A percentile compares a stretch with the other conserved stretches of the same genome.
These are phyloP conservation scores for Fusarium torreyae DNA, from an alignment of 2,329 filamentous ascomycete species.

Conservation along the genomic window DNA sequence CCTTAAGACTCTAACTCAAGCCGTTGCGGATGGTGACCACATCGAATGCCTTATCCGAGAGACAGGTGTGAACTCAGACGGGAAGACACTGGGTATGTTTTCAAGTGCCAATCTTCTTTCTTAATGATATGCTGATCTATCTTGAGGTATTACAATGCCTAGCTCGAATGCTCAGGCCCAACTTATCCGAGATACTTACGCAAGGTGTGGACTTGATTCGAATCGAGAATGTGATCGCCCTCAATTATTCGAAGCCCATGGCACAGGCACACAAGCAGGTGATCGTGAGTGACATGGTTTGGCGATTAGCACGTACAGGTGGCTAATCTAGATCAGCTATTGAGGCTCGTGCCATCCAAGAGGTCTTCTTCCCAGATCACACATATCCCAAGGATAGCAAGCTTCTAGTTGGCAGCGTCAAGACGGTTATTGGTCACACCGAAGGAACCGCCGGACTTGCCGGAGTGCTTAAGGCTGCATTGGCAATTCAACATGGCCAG, in stretches of 20 bases:
- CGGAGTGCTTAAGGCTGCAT: not conserved
- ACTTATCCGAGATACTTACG: not conserved
- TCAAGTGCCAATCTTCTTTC: too few relatives aligned
- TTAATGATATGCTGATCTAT: not conserved
- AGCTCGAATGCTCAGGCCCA: not conserved
- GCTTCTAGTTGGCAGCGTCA: not conserved
- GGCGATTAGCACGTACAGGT: too few relatives aligned
- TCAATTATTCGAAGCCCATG: constrained; percentile 1
- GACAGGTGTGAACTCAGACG: constrained; percentile 3
- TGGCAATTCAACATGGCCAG: not conserved
- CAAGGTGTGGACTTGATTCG: not conserved
- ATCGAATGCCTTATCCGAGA: constrained; percentile 6
- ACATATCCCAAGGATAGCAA: not conserved
- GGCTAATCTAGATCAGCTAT: not conserved
- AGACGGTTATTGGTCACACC: not conserved
- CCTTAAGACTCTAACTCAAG: not conserved
- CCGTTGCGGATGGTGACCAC: not conserved
- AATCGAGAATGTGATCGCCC: not conserved
- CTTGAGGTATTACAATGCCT: not conserved
- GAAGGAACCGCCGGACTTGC: not conserved
- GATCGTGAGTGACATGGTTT: not conserved
- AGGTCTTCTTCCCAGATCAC: not conserved
- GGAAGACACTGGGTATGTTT: not conserved
- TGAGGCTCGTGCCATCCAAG: not conserved
- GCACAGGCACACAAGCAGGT: not conserved